Evolutionary conservation across 2,329 filamentous ascomycete species (phyloP), one percentile per base, ranked within the genome.

Genomic region (Talaromyces sp.): DNA sequence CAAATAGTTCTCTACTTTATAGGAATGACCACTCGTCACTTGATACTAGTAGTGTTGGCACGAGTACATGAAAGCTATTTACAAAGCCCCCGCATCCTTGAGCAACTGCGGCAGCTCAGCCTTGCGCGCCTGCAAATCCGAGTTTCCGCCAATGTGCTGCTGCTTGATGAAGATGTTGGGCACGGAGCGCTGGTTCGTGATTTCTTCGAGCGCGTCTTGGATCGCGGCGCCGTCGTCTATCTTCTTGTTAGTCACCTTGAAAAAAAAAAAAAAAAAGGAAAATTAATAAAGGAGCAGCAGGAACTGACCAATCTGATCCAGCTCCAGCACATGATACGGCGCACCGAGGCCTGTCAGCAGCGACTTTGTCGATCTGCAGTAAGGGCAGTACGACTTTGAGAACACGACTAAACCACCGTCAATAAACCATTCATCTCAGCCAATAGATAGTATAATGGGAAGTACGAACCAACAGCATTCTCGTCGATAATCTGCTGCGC

Each of bases 71-170:
- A n/a, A n/a, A n/a, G n/a, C n/a, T n/a, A n/a, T 63, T 66, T 74
- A 89, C 64, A 88, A 63, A 66, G 88, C 88, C 69, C 83, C 83
- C 65, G 85, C 88, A 54, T 80, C 80, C 78, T 83, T 83, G 73
- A 90, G 78, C 67, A 94, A 75, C 32, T 70, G 69, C 66, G 86
- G 83, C 58, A 97, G 78, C 66, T 95, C 74, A 12, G 63, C 65
- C 76, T 84, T 85, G 77, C 82, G 85, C 57, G 79, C 81, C 79
- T 92, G 88, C 65, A 95, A 76, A 68, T 94, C 93, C 26, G 91
- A 96, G 85, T 97, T 97, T 67, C 94, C 94, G 65, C 94, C 94
- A 74, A 99, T 95, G 79, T 97, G 93, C 81, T 95, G 81, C 80
- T 92, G 80, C 68, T 80, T 80, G 78, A 99, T 97, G 82, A 90